Conservation (phyloP, 2,329 filamentous ascomycete species). For the Magnaporthiopsis poae region DNA sequence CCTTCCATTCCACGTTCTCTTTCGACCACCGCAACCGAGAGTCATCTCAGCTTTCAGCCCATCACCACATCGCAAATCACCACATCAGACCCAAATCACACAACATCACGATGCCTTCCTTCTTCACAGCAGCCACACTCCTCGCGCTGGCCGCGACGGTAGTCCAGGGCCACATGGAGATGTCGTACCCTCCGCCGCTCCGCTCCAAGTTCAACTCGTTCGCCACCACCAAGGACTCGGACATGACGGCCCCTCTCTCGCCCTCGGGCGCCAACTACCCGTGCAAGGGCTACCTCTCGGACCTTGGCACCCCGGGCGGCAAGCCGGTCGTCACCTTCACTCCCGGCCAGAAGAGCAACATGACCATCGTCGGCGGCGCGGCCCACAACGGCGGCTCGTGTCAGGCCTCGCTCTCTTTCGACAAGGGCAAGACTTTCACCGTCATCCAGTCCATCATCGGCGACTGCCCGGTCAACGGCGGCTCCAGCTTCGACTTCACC, state of each 20-base stretch:
- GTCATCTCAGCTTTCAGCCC: not conserved
- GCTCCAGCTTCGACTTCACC: constrained; percentile 52
- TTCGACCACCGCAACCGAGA: not conserved
- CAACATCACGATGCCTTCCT: constrained; percentile 1
- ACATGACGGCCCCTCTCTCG: constrained; percentile 58
- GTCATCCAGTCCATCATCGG: constrained; percentile 53
- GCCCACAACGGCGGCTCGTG: constrained; percentile 62
- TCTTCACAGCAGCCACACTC: constrained; percentile 4
- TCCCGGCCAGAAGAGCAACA: constrained; percentile 51
- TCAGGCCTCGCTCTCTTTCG: constrained; percentile 64
- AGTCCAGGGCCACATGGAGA: constrained; percentile 47
- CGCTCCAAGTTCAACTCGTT: constrained; percentile 43
- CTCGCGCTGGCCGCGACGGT: constrained; percentile 20
- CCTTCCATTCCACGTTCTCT: not conserved
- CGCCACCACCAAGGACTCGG: constrained; percentile 51
- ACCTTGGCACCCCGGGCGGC: constrained; percentile 39
- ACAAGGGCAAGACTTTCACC: constrained; percentile 58
- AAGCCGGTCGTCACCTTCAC: constrained; percentile 49
- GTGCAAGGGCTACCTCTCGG: constrained; percentile 57
- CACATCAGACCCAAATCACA: not conserved
- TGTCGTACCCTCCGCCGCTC: constrained; percentile 42
- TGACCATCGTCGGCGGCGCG: constrained; percentile 54
- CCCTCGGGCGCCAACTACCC: constrained; percentile 57
- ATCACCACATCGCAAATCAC: not conserved
- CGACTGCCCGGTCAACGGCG: constrained; percentile 35